Evolutionary conservation across 345 rosid species (phyloP), one percentile per base, ranked within the genome.

Genomic region (Citrus inodora): DNA sequence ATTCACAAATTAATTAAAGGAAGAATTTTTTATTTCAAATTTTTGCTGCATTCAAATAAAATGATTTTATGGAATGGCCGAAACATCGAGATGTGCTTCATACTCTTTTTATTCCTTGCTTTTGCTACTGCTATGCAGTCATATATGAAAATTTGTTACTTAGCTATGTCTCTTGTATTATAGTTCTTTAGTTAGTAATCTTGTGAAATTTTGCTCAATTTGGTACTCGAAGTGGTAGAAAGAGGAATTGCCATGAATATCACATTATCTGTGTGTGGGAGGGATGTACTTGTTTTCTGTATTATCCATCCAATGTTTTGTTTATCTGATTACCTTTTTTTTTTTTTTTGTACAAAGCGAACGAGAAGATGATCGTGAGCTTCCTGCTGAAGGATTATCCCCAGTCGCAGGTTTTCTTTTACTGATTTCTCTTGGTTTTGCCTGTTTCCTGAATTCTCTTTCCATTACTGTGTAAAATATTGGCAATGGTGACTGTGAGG

Each of bases 331-430:
- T 74, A 62, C 71, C 80, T 35, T 35, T 35, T 32, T 86, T 59
- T 35, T 35, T 35, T 32, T 86, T 59, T 74, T 78, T 79, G 73
- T 81, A 70, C 80, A 81, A 83, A 95, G 98, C 91, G 92, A 83
- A 82, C 89, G 73, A 81, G 90, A 86, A 84, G 93, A 88, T 81
- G 84, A 85, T 58, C 51, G 19, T 72, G 87, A 90, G 84, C 80
- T 82, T 85, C 86, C 87, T 51, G 75, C 83, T 22, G 92, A 87
- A 78, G 90, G 83, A 58, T 84, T 81, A 28, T 77, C 90, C 60
- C 75, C 92, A 4, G 78, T 95, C 62, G 88, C 98, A 93, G 98
- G 98, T 95, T 87, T 68, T 72, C 53, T 59, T 74, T 33, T 1
- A 30, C 46, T 46, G 70, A 60, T 46, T 56, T 81, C 32, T 70